phyloP scores from a whole-genome alignment of 2,329 filamentous ascomycete species.

The Cercospora nicotianae region DNA sequence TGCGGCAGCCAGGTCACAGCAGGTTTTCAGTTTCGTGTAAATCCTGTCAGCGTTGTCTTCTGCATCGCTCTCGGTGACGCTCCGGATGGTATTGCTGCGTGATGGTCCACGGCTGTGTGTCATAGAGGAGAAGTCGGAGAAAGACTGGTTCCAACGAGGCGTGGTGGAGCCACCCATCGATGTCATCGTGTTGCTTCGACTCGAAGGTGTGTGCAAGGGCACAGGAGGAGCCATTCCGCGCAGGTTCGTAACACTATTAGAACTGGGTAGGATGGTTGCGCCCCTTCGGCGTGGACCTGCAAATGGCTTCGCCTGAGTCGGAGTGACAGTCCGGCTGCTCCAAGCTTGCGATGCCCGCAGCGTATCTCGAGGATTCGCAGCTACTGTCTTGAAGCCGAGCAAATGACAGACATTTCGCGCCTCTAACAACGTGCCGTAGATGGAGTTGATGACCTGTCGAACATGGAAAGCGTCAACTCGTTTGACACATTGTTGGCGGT shows the following conservation, averaged over 20 bases:
- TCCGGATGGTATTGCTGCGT: constrained; percentile 51
- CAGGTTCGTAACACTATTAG: constrained; percentile 38
- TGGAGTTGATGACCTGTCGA: constrained; percentile 59
- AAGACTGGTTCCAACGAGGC: constrained; percentile 80
- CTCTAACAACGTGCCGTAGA: constrained; percentile 60
- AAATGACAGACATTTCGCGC: constrained; percentile 59
- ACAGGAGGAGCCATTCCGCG: constrained; percentile 43
- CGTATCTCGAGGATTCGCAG: constrained; percentile 25
- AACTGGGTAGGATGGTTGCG: constrained; percentile 53
- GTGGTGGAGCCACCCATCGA: constrained; percentile 54
- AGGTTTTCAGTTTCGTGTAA: constrained; percentile 71
- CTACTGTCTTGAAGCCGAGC: constrained; percentile 47
- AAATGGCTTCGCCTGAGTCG: constrained; percentile 49
- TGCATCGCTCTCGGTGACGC: constrained; percentile 64
- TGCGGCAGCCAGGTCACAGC: constrained; percentile 70
- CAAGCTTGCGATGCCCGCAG: constrained; percentile 35
- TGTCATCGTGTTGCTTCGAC: constrained; percentile 55
- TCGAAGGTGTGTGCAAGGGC: constrained; percentile 49
- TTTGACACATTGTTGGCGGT: constrained; percentile 53
- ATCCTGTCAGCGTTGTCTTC: constrained; percentile 85
- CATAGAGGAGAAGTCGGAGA: constrained; percentile 56
- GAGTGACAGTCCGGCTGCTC: constrained; percentile 43
- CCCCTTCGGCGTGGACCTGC: constrained; percentile 51
- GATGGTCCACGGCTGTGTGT: constrained; percentile 38
- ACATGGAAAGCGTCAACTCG: constrained; percentile 58